A percentile compares a stretch with the other conserved stretches of the same genome.
phyloP scores from a whole-genome alignment of 164 flowering plant genomes.

The Annona squamosa region DNA sequence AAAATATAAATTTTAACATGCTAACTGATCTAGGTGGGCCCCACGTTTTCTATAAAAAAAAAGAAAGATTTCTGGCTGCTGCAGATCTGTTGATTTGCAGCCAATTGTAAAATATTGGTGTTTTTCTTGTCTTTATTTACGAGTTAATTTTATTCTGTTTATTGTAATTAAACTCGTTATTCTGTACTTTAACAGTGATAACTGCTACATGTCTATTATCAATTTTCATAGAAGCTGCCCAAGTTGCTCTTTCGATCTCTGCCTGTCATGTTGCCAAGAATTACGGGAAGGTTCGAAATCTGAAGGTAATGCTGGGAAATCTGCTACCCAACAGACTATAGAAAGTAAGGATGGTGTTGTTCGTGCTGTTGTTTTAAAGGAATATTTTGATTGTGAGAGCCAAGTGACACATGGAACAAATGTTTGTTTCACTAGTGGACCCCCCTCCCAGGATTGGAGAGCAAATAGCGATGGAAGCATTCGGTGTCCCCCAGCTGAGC shows the following conservation, averaged over 20 bases:
- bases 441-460: conserved; percentile 37
- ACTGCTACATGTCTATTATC: conserved; percentile 69
- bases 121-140: background rate
- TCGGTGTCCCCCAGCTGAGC: conserved; percentile 60
- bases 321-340: conserved; percentile 17
- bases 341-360: conserved; percentile 18
- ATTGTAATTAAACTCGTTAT: conserved; percentile 4
- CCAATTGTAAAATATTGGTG: too few species aligned
- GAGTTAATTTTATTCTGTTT: background rate
- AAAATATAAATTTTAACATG: too few species aligned
- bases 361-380: conserved; percentile 1
- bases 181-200: conserved; percentile 37
- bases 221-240: conserved; percentile 73
- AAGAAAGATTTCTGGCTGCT: too few species aligned
- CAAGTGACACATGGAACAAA: conserved; percentile 9
- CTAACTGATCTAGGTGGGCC: too few species aligned
- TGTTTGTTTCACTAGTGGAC: background rate
- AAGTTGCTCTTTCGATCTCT: conserved; percentile 71
- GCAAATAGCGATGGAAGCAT: conserved; percentile 42
- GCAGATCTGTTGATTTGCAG: too few species aligned
- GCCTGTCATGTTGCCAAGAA: conserved; percentile 67
- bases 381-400: conserved; percentile 23
- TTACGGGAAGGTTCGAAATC: conserved; percentile 40
- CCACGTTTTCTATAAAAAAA: too few species aligned
- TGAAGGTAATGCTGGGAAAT: conserved; percentile 32